These are phyloP conservation scores for Mentha longifolia DNA, from an alignment of 257 asterid species.

Conservation along the genomic window DNA sequence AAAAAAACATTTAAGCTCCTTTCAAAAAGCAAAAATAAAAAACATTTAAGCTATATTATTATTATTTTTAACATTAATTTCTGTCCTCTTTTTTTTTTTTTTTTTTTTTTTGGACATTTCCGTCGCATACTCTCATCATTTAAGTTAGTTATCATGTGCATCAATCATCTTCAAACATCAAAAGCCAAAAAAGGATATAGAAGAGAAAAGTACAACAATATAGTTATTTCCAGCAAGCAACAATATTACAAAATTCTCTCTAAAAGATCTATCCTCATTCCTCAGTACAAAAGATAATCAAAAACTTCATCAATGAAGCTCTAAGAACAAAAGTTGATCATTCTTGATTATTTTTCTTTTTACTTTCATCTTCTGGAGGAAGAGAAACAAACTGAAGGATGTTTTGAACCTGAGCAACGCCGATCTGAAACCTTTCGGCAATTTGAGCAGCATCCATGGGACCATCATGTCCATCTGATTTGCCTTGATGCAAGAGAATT, in stretches of 20 bases:
- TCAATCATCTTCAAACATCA: too few species aligned
- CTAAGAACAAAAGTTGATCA: constrained; percentile 5
- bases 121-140: too few species aligned
- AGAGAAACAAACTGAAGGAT: constrained; percentile 69
- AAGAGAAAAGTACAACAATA: too few species aligned
- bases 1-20: too few species aligned
- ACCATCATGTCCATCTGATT: constrained; percentile 62
- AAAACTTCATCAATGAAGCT: background rate
- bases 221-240: background rate
- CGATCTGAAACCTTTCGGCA: constrained; percentile 63
- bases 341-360: constrained; percentile 44
- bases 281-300: constrained; percentile 21
- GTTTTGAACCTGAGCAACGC: constrained; percentile 62
- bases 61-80: too few species aligned
- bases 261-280: constrained; percentile 20
- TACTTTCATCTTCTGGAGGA: constrained; percentile 63
- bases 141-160: too few species aligned
- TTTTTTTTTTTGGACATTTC: too few species aligned
- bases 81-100: too few species aligned
- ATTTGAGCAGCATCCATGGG: constrained; percentile 63
- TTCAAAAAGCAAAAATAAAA: too few species aligned
- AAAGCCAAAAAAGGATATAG: too few species aligned
- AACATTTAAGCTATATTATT: too few species aligned
- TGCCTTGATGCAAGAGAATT: constrained; percentile 78
- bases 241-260: constrained; percentile 30